Evolutionary conservation across 768 basidiomycete genomes (phyloP).

Genomic region (Lactifluus pinguis): DNA sequence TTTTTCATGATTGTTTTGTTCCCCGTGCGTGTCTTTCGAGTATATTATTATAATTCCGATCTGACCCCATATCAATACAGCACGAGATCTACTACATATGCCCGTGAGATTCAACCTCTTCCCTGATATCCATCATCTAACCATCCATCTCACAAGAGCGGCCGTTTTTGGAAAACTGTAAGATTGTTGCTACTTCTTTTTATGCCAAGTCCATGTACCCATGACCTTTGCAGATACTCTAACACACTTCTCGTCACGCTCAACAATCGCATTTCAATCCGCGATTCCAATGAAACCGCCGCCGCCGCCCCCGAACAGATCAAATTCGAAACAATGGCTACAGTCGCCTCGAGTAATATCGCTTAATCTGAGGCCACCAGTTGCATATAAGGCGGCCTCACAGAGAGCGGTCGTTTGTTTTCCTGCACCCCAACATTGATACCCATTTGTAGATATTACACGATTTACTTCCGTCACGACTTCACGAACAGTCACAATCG

Average conservation of each 20-base stretch:
- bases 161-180: not conserved
- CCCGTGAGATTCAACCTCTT: not conserved
- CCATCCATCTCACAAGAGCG: not conserved
- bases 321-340: too few species aligned
- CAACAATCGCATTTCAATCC: slow-evolving; percentile 6
- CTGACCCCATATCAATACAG: not conserved
- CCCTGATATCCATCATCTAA: not conserved
- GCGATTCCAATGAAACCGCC: too few species aligned
- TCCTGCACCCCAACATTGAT: too few species aligned
- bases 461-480: too few species aligned
- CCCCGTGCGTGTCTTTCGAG: not conserved
- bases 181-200: not conserved
- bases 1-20: not conserved
- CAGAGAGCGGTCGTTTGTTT: too few species aligned
- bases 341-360: too few species aligned
- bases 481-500: too few species aligned
- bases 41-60: not conserved
- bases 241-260: slow-evolving; percentile 1
- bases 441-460: too few species aligned
- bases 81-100: slow-evolving; percentile 1
- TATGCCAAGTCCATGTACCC: not conserved
- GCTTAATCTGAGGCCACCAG: too few species aligned
- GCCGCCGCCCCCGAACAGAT: too few species aligned
- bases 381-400: too few species aligned
- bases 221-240: not conserved